Conservation (phyloP, 2,329 filamentous ascomycete species). For the Sporothrix variecibatus region DNA sequence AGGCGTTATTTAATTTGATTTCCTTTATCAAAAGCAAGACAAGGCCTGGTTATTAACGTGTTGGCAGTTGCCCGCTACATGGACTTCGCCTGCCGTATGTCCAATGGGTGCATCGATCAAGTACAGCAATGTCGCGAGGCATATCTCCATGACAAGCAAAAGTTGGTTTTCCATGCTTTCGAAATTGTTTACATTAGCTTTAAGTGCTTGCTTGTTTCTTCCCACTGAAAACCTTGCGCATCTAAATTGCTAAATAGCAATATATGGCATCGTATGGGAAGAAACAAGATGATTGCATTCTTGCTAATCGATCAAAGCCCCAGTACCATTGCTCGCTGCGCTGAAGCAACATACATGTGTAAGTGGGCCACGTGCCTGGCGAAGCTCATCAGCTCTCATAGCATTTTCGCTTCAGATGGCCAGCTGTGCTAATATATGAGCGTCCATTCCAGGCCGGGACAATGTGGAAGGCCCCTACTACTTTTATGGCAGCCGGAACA, state of each 20-base stretch:
- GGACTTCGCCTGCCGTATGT: constrained; percentile 28
- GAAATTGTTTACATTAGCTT: not conserved
- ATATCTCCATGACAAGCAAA: not conserved
- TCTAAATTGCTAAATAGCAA: not conserved
- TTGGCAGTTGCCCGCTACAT: constrained; percentile 24
- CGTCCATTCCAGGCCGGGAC: constrained; percentile 44
- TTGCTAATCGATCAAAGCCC: constrained; percentile 17
- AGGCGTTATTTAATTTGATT: not conserved
- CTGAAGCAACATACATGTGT: constrained; percentile 54
- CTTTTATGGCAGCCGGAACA: constrained; percentile 46
- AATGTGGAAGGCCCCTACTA: constrained; percentile 55
- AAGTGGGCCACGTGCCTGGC: constrained; percentile 24
- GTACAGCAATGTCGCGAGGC: constrained; percentile 39
- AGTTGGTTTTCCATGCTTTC: not conserved
- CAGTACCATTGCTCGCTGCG: constrained; percentile 44
- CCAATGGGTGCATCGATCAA: constrained; percentile 51
- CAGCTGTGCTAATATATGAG: not conserved
- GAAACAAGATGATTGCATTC: constrained; percentile 18
- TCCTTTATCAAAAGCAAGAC: not conserved
- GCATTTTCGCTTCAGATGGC: not conserved
- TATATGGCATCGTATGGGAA: not conserved
- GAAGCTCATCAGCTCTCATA: not conserved
- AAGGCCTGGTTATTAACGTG: not conserved
- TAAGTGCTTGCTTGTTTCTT: not conserved
- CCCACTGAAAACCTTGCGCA: not conserved